Conservation (phyloP, 805 yeast genomes). For the Ogataea nonfermentans region DNA sequence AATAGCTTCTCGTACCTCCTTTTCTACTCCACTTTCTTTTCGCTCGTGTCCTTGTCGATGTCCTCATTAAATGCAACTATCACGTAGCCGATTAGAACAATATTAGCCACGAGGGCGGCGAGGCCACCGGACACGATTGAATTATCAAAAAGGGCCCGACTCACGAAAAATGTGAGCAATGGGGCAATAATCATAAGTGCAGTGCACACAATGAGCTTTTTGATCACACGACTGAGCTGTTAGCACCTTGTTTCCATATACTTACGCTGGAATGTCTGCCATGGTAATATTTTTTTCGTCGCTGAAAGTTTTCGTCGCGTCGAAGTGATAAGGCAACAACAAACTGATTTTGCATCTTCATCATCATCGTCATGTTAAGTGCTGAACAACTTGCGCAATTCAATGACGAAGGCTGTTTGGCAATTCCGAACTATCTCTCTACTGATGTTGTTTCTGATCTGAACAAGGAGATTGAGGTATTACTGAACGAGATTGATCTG, state of each 20-base stretch:
- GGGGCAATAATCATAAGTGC: conserved; percentile 75
- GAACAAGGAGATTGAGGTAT: conserved; percentile 40
- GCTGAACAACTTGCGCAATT: conserved; percentile 50
- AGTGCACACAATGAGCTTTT: conserved; percentile 70
- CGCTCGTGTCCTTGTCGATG: conserved; percentile 35
- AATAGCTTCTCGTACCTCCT: neutral
- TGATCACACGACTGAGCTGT: conserved; percentile 52
- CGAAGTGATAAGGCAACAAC: neutral
- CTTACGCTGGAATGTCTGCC: conserved; percentile 40
- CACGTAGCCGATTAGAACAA: conserved; percentile 70
- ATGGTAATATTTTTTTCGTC: conserved; percentile 16
- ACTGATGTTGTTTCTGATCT: conserved; percentile 40
- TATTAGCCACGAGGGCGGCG: conserved; percentile 75
- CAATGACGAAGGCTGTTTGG: conserved; percentile 57
- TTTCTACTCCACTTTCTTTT: conserved; percentile 32
- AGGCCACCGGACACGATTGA: conserved; percentile 73
- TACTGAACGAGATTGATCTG: conserved; percentile 51
- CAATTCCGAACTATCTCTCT: conserved; percentile 54
- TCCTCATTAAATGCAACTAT: conserved; percentile 75
- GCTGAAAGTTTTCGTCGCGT: neutral
- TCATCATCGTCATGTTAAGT: conserved; percentile 34
- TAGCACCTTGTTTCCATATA: conserved; percentile 2
- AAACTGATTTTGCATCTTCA: too few species aligned
- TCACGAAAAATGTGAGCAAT: conserved; percentile 55
- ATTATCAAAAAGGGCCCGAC: conserved; percentile 37